Evolutionary conservation across 208 protist genomes (phyloP).

Genomic region (Entamoeba invadens): DNA sequence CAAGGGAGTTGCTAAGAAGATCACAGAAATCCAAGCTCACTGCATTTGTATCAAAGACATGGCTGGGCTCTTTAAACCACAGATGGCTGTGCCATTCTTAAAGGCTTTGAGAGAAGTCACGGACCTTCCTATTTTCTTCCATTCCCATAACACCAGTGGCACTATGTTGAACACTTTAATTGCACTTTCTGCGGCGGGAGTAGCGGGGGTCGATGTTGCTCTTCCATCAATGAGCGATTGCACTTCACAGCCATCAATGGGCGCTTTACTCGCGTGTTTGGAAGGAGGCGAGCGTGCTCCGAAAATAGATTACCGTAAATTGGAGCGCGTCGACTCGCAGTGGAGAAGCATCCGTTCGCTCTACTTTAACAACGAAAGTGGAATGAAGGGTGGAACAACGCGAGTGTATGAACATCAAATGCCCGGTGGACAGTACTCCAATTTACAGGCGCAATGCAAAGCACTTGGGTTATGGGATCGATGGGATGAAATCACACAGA

Average conservation of each 20-base stretch:
- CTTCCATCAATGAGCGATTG: constrained; percentile 50
- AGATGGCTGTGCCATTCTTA: constrained; percentile 37
- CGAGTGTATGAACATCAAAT: constrained; percentile 54
- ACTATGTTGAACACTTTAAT: constrained; percentile 57
- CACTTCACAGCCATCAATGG: constrained; percentile 59
- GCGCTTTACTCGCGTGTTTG: constrained; percentile 48
- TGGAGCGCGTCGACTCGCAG: constrained; percentile 7
- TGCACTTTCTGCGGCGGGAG: constrained; percentile 47
- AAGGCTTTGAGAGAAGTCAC: constrained; percentile 46
- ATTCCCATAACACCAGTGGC: constrained; percentile 66
- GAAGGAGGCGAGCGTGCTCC: neutral
- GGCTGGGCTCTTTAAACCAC: constrained; percentile 55
- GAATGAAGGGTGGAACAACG: constrained; percentile 6
- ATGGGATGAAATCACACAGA: constrained; percentile 33
- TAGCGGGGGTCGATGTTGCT: constrained; percentile 56
- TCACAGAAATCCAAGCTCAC: constrained; percentile 42
- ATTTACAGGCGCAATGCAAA: constrained; percentile 59
- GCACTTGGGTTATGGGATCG: constrained; percentile 42
- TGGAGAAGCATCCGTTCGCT: constrained; percentile 15
- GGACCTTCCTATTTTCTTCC: constrained; percentile 62
- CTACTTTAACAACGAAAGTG: constrained; percentile 7
- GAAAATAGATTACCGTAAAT: neutral
- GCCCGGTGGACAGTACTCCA: constrained; percentile 61
- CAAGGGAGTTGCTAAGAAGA: constrained; percentile 10
- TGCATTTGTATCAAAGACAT: constrained; percentile 64